Evolutionary conservation across 2,329 filamentous ascomycete genomes (phyloP), one percentile per base, ranked within the genome.

Genomic region (Fusarium falciforme): DNA sequence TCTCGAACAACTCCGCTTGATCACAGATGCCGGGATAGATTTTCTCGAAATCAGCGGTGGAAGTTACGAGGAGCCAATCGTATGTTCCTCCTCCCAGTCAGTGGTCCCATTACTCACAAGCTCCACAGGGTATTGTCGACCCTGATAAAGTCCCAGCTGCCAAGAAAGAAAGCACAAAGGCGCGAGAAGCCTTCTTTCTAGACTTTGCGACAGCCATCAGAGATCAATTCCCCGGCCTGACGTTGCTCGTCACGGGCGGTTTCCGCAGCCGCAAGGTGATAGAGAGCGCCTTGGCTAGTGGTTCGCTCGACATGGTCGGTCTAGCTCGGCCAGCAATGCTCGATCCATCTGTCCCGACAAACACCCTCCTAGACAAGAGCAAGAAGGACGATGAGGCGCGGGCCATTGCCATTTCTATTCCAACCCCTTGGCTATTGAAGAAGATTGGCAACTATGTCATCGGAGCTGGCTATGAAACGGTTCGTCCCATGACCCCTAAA

Each of bases 31-130:
- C 0, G 65, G 61, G 10, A 25, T 67, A 2, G 49, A 67, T 2
- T 67, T 67, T 35, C 40, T 67, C 0, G 61, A 67, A 10, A 62
- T 67, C 11, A 64, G 65, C 4, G 65, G 65, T 2, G 65, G 65
- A 5, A 49, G n/a, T 1, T 65, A 65, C 5, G 65, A 64, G 4
- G 65, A 62, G 6, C 44, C 20, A 31, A 38, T 17, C 49, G 65
- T 7, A 40, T 3, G 36, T 40, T n/a, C 2, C 17, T 40, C 36
- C 36, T n/a, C 4, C 16, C 1, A 10, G 35, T 38, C 35, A n/a
- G 7, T 38, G 1, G 16, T 9, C 8, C 16, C 7, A 10, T 38
- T 38, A 5, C 38, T 40, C 17, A 40, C 17, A 20, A 40, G 9
- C 9, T 20, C 17, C 5, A 20, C 5, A 40, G 38, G 38, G 38